phyloP scores from a whole-genome alignment of 805 yeast genomes.

The Candida ipomoeae region DNA sequence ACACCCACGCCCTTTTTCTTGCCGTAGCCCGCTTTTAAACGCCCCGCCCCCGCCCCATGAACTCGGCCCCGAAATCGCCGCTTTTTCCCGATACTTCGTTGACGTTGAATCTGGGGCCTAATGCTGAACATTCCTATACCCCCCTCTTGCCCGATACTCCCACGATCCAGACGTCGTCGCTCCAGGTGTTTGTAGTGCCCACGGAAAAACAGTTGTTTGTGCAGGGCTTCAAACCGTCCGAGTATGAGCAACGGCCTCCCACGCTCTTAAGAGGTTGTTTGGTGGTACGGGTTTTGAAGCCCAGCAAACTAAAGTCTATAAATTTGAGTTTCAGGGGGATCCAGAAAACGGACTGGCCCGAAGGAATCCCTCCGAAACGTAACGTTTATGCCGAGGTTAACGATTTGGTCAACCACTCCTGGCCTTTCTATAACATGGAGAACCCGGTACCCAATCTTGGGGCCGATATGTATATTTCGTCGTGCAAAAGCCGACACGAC shows the following conservation, averaged over 20 bases:
- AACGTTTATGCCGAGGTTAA: constrained; percentile 59
- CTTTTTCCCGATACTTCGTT: constrained; percentile 23
- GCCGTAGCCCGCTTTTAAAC: too few relatives aligned
- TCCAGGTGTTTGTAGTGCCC: constrained; percentile 67
- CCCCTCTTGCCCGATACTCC: constrained; percentile 57
- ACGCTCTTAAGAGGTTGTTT: constrained; percentile 78
- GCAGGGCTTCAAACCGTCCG: constrained; percentile 73
- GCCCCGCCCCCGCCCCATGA: neutral
- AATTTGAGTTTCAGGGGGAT: constrained; percentile 60
- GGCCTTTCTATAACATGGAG: constrained; percentile 72
- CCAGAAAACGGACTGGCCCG: constrained; percentile 92
- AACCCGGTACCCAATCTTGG: constrained; percentile 34
- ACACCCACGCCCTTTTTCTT: neutral
- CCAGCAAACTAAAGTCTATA: constrained; percentile 65
- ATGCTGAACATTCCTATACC: constrained; percentile 7
- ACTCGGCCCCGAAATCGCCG: constrained; percentile 16
- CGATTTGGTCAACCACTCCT: constrained; percentile 70
- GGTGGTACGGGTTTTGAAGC: constrained; percentile 63
- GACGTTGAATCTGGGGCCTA: constrained; percentile 9
- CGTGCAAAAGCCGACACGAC: neutral
- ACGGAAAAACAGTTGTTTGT: constrained; percentile 79
- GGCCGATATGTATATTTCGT: constrained; percentile 39
- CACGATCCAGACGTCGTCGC: constrained; percentile 54
- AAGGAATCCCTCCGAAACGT: constrained; percentile 92
- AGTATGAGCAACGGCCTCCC: constrained; percentile 65